phyloP scores from a whole-genome alignment of 2,329 filamentous ascomycete genomes.

The Pseudogymnoascus sp. region DNA sequence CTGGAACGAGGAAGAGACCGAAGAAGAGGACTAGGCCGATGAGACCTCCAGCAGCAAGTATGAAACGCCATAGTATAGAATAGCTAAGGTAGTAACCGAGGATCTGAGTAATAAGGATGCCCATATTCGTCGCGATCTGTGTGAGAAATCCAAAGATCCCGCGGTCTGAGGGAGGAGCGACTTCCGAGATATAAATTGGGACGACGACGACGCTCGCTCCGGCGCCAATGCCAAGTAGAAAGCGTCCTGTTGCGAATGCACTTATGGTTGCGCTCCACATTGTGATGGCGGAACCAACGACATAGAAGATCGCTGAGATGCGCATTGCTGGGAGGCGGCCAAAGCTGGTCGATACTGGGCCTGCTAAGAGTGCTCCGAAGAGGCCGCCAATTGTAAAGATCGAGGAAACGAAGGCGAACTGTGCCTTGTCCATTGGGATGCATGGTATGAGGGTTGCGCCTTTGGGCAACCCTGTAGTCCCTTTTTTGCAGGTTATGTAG shows the following conservation, averaged over 20 bases:
- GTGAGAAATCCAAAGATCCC: slow-evolving; percentile 81
- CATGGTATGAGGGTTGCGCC: slow-evolving; percentile 44
- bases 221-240: slow-evolving; percentile 74
- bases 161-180: slow-evolving; percentile 64
- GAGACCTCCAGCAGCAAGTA: slow-evolving; percentile 63
- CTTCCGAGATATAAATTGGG: slow-evolving; percentile 88
- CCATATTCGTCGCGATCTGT: slow-evolving; percentile 87
- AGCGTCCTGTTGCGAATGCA: slow-evolving; percentile 62
- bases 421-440: slow-evolving; percentile 74
- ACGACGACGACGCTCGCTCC: slow-evolving; percentile 88
- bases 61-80: slow-evolving; percentile 71
- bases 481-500: slow-evolving; percentile 76
- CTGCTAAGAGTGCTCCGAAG: slow-evolving; percentile 69
- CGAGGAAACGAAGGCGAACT: slow-evolving; percentile 80
- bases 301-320: slow-evolving; percentile 66
- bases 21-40: slow-evolving; percentile 59
- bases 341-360: slow-evolving; percentile 66
- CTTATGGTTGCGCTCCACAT: slow-evolving; percentile 59
- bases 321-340: slow-evolving; percentile 72
- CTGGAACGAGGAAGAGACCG: slow-evolving; percentile 68
- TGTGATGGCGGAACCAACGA: slow-evolving; percentile 67
- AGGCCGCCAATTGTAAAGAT: slow-evolving; percentile 88
- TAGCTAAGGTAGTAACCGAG: slow-evolving; percentile 82
- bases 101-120: slow-evolving; percentile 74
- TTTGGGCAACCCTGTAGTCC: slow-evolving; percentile 33